Conservation (phyloP, 1,284 basidiomycete genomes). For the Lentinula novae-zelandiae region DNA sequence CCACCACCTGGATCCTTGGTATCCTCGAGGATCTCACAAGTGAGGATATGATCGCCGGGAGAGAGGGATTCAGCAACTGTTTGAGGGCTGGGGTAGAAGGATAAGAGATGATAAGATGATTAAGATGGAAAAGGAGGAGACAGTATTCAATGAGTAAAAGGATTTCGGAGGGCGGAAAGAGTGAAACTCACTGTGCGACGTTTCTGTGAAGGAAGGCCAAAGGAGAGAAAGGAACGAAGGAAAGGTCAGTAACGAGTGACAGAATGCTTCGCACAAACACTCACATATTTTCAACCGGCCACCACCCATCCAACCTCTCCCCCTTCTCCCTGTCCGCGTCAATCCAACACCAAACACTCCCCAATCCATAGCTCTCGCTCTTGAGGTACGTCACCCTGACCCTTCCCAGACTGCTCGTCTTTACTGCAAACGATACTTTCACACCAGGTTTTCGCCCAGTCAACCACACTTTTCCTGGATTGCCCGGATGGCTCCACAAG, state of each 20-base stretch:
- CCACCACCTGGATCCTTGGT: background rate
- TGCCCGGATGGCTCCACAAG: background rate
- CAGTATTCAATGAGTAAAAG: background rate
- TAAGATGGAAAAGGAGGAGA: no score
- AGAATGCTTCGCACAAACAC: background rate
- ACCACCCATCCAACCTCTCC: background rate
- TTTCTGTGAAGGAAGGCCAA: background rate
- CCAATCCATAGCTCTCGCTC: conserved; percentile 4
- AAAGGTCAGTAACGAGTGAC: background rate
- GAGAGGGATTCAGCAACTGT: background rate
- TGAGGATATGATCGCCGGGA: background rate
- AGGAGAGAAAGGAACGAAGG: background rate
- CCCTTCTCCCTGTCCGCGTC: background rate
- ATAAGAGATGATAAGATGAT: background rate
- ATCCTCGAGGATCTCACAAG: background rate
- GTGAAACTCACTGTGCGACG: background rate
- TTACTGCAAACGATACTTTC: background rate
- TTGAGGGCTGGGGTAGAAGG: background rate
- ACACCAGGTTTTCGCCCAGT: background rate
- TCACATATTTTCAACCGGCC: background rate
- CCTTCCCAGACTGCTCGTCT: background rate
- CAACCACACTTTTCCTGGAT: background rate
- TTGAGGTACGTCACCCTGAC: background rate
- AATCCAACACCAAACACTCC: background rate
- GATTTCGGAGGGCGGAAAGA: background rate